Evolutionary conservation across 2,329 filamentous ascomycete genomes (phyloP), one percentile per base, ranked within the genome.

Genomic region (Chalara sp.): DNA sequence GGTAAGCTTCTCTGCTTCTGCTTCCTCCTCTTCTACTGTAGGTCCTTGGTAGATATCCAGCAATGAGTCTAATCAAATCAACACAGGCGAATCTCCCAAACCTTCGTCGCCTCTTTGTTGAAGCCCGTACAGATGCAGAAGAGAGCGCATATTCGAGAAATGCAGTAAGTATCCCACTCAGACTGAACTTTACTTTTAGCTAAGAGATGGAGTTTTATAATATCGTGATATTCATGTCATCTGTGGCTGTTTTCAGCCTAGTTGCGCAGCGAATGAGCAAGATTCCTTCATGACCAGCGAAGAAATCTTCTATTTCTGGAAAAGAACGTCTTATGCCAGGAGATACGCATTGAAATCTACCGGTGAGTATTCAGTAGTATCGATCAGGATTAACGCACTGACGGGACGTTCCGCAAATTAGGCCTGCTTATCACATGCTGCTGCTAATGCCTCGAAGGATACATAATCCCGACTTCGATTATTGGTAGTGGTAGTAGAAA

Each of bases 151-250:
- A 97, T 60, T 97, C 93, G 11, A 79, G 93, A 59, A 95, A 85
- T 70, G 93, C 93, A 48, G 93, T 96, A 73, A 65, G 87, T 70
- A 40, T 50, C 51, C 5, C 47, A 30, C 51, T 44, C 45, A 40
- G 47, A 46, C 30, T 51, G 42, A 28, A 3, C 48, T 39, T 12
- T 44, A 30, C 32, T 50, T 40, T 33, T 43, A 53, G 32, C 51
- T 6, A 66, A 46, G 5, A 42, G 28, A 28, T 50, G 6, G 62
- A 96, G 93, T 99, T 99, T 68, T 99, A 99, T 72, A 97, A 99
- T 64, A 82, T 95, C 0, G 90, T 96, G 1, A 75, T 97, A 2
- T 99, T 97, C 72, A 92, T 99, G 76, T 93, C 91, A 29, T 96
- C 93, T 0, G 87, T 99, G 29, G 90, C 92, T 6, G 83, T 96